Evolutionary conservation across 2,329 filamentous ascomycete species (phyloP), one percentile per base, ranked within the genome.

Genomic region (Cucurbitaria berberidis): DNA sequence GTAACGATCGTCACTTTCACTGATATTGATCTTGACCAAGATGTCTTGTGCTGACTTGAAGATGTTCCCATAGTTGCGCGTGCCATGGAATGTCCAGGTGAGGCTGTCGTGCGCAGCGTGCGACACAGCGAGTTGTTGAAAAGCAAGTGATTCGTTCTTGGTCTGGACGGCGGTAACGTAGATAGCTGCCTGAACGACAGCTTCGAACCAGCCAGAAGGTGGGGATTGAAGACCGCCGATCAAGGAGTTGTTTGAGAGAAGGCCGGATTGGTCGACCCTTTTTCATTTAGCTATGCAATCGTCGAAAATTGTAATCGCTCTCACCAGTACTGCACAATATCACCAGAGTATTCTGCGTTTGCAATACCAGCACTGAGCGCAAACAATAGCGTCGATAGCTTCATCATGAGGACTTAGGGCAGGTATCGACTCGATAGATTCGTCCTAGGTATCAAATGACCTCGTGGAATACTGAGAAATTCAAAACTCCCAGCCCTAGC

Each of bases 51-150:
- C 51, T 15, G 53, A 48, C n/a, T 59, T 51, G 46, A 63, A 57
- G n/a, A 62, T 60, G 34, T 63, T 58, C 5, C 59, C 61, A 40
- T 66, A 70, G 32, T 60, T 55, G 15, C 67, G 59, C 7, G 64
- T 68, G 24, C 68, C 66, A 30, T 70, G 68, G 30, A 68, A 70
- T 1, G 53, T 58, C 64, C 64, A 69, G 5, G 60, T 53, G 7
- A 71, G 59, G 42, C 57, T 48, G 36, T 71, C 61, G 34, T 71
- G 68, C 11, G 68, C 68, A 3, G 66, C 67, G 41, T 69, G 60
- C 15, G 67, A 68, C 21, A 69, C 67, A 29, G 67, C 66, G 8
- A 70, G 52, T 34, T 69, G 67, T 48, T 67, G 67, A 48, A 66
- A 69, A 11, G 61, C 65, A 2, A 67, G 55, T 11, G 59, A 47